These are phyloP conservation scores for Bocquillonia castaneifolia DNA, from an alignment of 441 rosid species.

Conservation along the genomic window DNA sequence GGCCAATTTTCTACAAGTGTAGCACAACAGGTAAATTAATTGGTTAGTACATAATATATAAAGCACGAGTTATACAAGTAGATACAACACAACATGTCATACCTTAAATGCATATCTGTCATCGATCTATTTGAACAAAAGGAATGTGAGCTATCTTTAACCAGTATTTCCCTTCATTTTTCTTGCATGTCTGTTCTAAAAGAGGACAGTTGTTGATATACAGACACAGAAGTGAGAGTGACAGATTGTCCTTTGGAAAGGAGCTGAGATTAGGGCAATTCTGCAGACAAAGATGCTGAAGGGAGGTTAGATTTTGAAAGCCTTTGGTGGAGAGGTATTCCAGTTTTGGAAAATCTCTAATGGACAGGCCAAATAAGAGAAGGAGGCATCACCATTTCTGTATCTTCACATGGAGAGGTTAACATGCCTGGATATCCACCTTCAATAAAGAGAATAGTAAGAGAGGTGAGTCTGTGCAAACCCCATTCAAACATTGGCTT, in stretches of 20 bases:
- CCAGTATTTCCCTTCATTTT: background rate
- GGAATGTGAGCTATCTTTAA: conserved; percentile 4
- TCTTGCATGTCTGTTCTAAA: background rate
- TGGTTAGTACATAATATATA: no score
- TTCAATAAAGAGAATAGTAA: background rate
- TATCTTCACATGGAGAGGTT: conserved; percentile 15
- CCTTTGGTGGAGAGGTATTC: background rate
- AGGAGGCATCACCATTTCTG: background rate
- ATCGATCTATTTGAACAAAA: background rate
- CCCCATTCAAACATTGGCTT: conserved; percentile 17
- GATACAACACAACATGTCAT: no score
- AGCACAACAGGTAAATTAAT: no score
- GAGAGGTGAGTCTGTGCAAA: conserved; percentile 15
- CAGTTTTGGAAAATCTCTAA: background rate
- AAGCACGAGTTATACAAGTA: no score
- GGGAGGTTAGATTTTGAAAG: conserved; percentile 3
- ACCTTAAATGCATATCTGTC: background rate
- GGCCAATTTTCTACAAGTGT: no score
- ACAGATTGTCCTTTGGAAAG: background rate
- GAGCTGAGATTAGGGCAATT: background rate
- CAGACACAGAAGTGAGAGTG: background rate
- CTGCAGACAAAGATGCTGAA: background rate
- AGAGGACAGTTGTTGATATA: background rate
- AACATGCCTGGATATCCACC: background rate
- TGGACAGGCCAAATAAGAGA: background rate